Evolutionary conservation across 176 grass and related monocot species (phyloP).

Genomic region (Avena atlantica): DNA sequence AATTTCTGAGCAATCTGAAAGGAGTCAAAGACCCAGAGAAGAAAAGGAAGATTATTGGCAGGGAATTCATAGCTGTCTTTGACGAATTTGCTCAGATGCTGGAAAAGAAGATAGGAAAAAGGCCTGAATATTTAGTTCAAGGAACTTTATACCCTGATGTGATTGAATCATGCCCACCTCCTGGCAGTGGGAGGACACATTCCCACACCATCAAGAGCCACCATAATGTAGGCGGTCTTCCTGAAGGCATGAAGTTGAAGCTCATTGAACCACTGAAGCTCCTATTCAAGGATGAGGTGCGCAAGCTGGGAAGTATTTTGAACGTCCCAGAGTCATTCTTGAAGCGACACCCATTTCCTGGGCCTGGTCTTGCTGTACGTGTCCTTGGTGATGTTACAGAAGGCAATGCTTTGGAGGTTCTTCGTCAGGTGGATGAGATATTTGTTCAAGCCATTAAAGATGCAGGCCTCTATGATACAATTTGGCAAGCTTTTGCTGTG

Average conservation of each 20-base stretch:
- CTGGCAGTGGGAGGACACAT: slow-evolving; percentile 77
- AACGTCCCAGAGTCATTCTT: slow-evolving; percentile 90
- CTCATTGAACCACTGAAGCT: slow-evolving; percentile 90
- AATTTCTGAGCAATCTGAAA: slow-evolving; percentile 82
- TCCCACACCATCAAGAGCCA: slow-evolving; percentile 96
- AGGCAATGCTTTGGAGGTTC: slow-evolving; percentile 86
- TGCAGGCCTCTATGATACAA: slow-evolving; percentile 80
- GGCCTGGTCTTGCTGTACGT: slow-evolving; percentile 88
- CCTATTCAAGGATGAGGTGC: slow-evolving; percentile 93
- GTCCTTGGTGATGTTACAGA: slow-evolving; percentile 88
- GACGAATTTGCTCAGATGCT: slow-evolving; percentile 81
- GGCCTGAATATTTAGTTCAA: slow-evolving; percentile 75
- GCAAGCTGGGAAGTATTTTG: slow-evolving; percentile 79
- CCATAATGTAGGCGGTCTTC: slow-evolving; percentile 91
- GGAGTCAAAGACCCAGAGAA: slow-evolving; percentile 77
- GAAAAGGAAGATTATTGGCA: slow-evolving; percentile 89
- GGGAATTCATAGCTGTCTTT: slow-evolving; percentile 85
- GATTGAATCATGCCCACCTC: slow-evolving; percentile 90
- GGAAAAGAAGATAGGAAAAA: slow-evolving; percentile 64
- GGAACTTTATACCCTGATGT: slow-evolving; percentile 94
- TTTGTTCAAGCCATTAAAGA: slow-evolving; percentile 93
- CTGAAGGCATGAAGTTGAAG: slow-evolving; percentile 82
- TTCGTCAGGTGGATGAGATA: slow-evolving; percentile 94
- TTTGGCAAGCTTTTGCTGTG: slow-evolving; percentile 94
- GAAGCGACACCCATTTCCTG: slow-evolving; percentile 94